Evolutionary conservation across 257 asterid genomes (phyloP), one percentile per base, ranked within the genome.

Genomic region (Ligustrum vulgare): DNA sequence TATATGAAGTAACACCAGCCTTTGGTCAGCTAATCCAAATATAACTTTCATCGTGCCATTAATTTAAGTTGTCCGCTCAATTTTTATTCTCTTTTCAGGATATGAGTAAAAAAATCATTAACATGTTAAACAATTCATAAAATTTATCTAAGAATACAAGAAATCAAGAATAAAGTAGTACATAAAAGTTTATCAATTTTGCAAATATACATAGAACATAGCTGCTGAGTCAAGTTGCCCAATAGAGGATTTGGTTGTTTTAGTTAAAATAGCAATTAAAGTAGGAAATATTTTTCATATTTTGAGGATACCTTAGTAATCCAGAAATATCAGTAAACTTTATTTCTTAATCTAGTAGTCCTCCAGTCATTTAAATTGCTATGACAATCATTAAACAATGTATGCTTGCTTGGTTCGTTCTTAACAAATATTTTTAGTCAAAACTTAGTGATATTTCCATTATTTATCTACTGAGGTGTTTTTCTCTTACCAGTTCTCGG

Each of bases 401-500:
- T 66, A 36, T n/a, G 32, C 32, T 54, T 67, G 23, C 72, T 74
- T 41, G 72, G 73, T 66, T 56, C 34, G 25, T 36, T 33, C 39
- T 70, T 49, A n/a, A 63, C 69, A 67, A 28, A 12, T 10, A 12
- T 76, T 35, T 70, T 43, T 4, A 31, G 71, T 39, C 32, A 23
- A 65, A 72, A 54, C 9, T 71, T 28, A 35, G 49, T 54, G 49
- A 28, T 47, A 69, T 25, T n/a, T 28, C 41, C 68, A 33, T 78
- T 68, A 75, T 73, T 41, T 6, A 35, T 35, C 5, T 41, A 62
- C 70, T 63, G 36, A 13, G 28, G 28, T 79, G 6, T 63, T 37
- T 69, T 85, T 56, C 34, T 73, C 64, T 56, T 74, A 62, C 71
- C 92, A 92, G 99, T 87, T 95, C 99, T 18, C 90, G 99, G 82